Evolutionary conservation across 441 rosid species (phyloP).

Genomic region (Adansonia madagascariensis): DNA sequence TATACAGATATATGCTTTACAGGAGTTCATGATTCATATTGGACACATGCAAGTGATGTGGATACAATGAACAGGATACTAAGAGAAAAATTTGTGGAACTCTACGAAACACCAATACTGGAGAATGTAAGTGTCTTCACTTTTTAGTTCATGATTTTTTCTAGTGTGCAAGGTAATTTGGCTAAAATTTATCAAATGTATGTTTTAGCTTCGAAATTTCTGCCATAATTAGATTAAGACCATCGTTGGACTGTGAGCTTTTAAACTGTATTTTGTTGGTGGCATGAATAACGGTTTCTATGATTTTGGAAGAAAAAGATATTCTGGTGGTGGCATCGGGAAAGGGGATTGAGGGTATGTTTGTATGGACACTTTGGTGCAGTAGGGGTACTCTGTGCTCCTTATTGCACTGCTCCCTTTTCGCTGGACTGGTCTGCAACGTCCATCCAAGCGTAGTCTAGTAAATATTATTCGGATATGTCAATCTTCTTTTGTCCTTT

Average conservation of each 20-base stretch:
- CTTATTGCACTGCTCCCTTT: background rate
- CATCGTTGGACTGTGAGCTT: background rate
- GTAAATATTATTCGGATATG: background rate
- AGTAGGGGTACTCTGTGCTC: background rate
- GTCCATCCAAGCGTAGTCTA: background rate
- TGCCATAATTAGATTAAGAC: constrained; percentile 2
- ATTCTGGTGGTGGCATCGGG: background rate
- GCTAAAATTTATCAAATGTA: background rate
- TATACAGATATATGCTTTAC: constrained; percentile 33
- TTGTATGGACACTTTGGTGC: background rate
- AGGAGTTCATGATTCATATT: constrained; percentile 99
- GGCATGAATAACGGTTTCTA: background rate
- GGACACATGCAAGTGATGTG: constrained; percentile 98
- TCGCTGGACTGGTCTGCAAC: background rate
- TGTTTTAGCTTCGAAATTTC: background rate
- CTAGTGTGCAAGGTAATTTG: background rate
- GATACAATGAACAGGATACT: constrained; percentile 83
- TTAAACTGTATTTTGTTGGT: background rate
- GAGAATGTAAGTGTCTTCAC: constrained; percentile 71
- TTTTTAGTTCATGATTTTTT: background rate
- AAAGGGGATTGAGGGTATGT: constrained; percentile 3
- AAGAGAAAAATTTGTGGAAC: constrained; percentile 90
- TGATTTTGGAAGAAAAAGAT: background rate
- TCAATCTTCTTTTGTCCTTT: constrained; percentile 7
- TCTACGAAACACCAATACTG: constrained; percentile 80